A percentile compares a stretch with the other conserved stretches of the same genome.
These are phyloP conservation scores for Podaxis sp. DNA, from an alignment of 768 basidiomycete genomes.

Conservation along the genomic window DNA sequence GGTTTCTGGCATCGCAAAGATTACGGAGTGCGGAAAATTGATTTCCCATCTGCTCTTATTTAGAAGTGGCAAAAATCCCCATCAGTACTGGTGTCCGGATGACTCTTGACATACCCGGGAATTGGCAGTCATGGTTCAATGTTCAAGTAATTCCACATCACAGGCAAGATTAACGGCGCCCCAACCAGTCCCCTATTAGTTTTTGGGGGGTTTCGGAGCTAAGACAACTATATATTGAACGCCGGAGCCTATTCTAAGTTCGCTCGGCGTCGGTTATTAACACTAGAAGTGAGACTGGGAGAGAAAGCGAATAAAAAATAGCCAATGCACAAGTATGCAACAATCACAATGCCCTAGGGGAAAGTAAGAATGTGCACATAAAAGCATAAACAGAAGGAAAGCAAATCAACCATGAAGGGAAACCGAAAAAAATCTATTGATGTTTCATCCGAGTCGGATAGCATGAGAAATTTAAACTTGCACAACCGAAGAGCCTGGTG, in stretches of 20 bases:
- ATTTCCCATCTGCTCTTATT: no score
- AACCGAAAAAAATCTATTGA: constrained; percentile 7
- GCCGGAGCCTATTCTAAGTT: not conserved
- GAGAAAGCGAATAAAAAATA: not conserved
- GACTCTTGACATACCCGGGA: no score
- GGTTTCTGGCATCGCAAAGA: no score
- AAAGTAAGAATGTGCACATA: constrained; percentile 1
- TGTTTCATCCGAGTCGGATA: not conserved
- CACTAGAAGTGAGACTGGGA: not conserved
- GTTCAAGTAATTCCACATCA: no score
- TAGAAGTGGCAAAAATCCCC: no score
- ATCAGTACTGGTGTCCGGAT: no score
- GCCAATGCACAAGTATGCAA: constrained; percentile 1
- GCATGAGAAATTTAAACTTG: not conserved
- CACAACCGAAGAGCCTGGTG: not conserved
- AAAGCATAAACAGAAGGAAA: not conserved
- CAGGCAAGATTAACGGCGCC: no score
- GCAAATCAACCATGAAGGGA: not conserved
- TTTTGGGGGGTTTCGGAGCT: not conserved
- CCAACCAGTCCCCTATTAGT: not conserved
- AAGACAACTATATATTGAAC: no score
- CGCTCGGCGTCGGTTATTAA: not conserved
- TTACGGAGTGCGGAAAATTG: no score
- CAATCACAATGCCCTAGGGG: constrained; percentile 2
- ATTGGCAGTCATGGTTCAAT: no score